Conservation (phyloP, 1,284 basidiomycete species). For the Trichosporon sp. region DNA sequence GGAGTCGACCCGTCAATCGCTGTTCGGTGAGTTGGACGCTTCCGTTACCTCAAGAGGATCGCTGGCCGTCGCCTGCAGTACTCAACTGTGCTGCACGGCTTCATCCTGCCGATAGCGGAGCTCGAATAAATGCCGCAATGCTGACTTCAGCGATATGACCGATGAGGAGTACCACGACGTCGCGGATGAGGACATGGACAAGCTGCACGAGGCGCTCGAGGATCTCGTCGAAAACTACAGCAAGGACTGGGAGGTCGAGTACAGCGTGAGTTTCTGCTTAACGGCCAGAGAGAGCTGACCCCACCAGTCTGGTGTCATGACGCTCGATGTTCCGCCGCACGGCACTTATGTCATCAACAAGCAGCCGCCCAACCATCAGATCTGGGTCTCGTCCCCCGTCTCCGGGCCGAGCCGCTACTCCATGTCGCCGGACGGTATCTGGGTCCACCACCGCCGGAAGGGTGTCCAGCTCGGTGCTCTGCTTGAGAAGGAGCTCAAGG, state of each 20-base stretch:
- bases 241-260: conserved; percentile 80
- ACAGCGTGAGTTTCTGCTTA: conserved; percentile 62
- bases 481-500: conserved; percentile 53
- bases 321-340: conserved; percentile 68
- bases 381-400: conserved; percentile 90
- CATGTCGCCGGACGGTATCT: conserved; percentile 53
- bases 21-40: conserved; percentile 12
- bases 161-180: conserved; percentile 62
- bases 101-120: no score
- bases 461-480: conserved; percentile 59
- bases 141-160: conserved; percentile 16
- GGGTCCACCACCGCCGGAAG: conserved; percentile 69
- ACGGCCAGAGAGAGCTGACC: background rate
- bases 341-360: conserved; percentile 99
- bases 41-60: no score
- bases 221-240: conserved; percentile 60
- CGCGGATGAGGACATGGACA: conserved; percentile 77
- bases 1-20: conserved; percentile 13
- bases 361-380: conserved; percentile 98
- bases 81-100: no score
- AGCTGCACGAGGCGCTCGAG: conserved; percentile 73
- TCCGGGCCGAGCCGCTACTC: conserved; percentile 89
- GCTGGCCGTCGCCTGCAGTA: no score
- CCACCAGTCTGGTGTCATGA: conserved; percentile 77
- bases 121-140: background rate